These are phyloP conservation scores for Houttuynia cordata DNA, from an alignment of 164 flowering plant genomes.

Conservation along the genomic window DNA sequence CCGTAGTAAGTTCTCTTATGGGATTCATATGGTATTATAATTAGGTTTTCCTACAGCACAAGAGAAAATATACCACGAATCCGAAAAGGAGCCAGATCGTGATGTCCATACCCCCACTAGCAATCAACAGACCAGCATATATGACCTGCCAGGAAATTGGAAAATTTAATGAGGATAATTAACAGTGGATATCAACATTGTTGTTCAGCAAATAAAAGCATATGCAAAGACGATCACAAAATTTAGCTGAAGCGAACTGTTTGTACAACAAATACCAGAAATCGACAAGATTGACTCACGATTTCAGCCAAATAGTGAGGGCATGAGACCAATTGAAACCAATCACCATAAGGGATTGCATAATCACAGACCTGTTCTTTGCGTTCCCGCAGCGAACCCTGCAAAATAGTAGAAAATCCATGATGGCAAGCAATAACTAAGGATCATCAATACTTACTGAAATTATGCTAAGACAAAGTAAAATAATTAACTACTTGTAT, in stretches of 20 bases:
- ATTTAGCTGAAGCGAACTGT: neutral
- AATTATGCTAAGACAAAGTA: neutral
- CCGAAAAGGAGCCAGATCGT: slow-evolving; percentile 64
- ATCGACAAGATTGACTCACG: slow-evolving; percentile 27
- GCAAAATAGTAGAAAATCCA: slow-evolving; percentile 8
- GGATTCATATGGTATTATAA: neutral
- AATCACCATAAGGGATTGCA: slow-evolving; percentile 75
- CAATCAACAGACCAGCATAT: slow-evolving; percentile 66
- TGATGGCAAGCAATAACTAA: neutral
- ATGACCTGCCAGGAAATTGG: slow-evolving; percentile 40
- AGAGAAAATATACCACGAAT: slow-evolving; percentile 54
- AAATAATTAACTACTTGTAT: neutral
- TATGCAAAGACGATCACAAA: neutral
- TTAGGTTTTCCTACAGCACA: neutral
- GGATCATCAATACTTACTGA: neutral
- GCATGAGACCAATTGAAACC: slow-evolving; percentile 79
- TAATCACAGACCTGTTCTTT: slow-evolving; percentile 33
- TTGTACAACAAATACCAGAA: neutral
- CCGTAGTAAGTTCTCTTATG: neutral
- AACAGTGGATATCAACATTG: neutral
- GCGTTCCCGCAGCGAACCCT: slow-evolving; percentile 62
- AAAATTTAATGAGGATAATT: neutral
- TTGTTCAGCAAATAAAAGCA: neutral
- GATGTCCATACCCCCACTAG: slow-evolving; percentile 69
- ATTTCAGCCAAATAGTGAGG: slow-evolving; percentile 94